phyloP scores from a whole-genome alignment of 2,329 filamentous ascomycete genomes.

The Amauroascus niger region DNA sequence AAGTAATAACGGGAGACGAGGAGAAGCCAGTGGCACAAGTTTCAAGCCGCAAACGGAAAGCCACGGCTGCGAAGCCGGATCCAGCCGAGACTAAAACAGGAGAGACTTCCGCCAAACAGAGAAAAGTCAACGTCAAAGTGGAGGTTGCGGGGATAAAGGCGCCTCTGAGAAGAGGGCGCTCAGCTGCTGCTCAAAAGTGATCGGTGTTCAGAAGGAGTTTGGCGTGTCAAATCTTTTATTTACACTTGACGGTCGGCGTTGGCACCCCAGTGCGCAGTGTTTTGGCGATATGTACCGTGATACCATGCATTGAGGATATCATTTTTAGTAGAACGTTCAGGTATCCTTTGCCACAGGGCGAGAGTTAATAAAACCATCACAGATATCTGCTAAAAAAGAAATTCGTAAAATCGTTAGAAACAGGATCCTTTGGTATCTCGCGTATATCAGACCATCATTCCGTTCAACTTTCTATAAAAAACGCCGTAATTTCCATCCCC shows the following conservation, averaged over 20 bases:
- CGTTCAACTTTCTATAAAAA: slow-evolving; percentile 25
- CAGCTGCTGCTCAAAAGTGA: slow-evolving; percentile 13
- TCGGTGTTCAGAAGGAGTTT: not conserved
- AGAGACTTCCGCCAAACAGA: slow-evolving; percentile 4
- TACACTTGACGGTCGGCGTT: not conserved
- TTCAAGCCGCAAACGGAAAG: slow-evolving; percentile 9
- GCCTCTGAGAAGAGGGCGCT: slow-evolving; percentile 15
- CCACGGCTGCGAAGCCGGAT: not conserved
- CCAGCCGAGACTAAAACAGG: not conserved
- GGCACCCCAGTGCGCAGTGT: not conserved
- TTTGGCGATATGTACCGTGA: not conserved
- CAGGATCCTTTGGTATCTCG: not conserved
- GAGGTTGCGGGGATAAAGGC: not conserved
- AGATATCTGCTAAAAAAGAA: not conserved
- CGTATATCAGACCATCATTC: slow-evolving; percentile 22
- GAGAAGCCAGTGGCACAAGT: not conserved
- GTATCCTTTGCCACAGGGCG: not conserved
- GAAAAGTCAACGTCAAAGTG: not conserved
- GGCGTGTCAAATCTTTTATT: not conserved
- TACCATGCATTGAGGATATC: not conserved
- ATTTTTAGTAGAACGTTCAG: not conserved
- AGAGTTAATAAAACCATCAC: not conserved
- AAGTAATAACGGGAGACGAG: not conserved
- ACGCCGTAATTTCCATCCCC: slow-evolving; percentile 27
- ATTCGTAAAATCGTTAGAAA: slow-evolving; percentile 6